A percentile compares a stretch with the other conserved stretches of the same genome.
These are phyloP conservation scores for Sungouiozyma ichnusensis DNA, from an alignment of 805 yeast species.

Conservation along the genomic window DNA sequence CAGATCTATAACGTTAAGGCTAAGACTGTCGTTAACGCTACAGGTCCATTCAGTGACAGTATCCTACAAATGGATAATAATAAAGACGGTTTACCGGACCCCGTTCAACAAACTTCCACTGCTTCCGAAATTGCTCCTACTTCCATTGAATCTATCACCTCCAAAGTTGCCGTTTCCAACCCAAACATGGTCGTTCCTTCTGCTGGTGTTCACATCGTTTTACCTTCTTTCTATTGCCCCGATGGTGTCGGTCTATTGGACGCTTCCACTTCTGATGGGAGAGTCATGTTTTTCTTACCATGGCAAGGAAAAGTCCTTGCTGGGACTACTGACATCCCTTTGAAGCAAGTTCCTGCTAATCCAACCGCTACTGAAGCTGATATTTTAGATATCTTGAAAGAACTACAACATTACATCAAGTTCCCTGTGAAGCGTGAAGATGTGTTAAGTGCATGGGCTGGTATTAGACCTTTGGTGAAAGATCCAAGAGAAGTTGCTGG, in stretches of 20 bases:
- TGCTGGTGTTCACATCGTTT: slow-evolving; percentile 83
- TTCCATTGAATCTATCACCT: slow-evolving; percentile 3
- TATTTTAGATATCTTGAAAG: slow-evolving; percentile 75
- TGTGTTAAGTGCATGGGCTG: slow-evolving; percentile 93
- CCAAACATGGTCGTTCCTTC: slow-evolving; percentile 90
- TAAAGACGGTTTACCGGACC: slow-evolving; percentile 54
- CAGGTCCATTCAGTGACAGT: slow-evolving; percentile 86
- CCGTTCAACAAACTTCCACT: slow-evolving; percentile 27
- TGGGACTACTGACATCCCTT: slow-evolving; percentile 91
- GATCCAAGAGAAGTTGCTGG: slow-evolving; percentile 52
- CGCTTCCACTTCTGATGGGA: slow-evolving; percentile 87
- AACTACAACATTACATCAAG: slow-evolving; percentile 80
- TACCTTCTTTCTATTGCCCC: slow-evolving; percentile 90
- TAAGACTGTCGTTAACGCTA: slow-evolving; percentile 76
- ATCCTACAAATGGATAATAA: slow-evolving; percentile 79
- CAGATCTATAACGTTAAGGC: slow-evolving; percentile 52
- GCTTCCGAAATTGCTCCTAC: slow-evolving; percentile 1
- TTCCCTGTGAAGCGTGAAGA: slow-evolving; percentile 85
- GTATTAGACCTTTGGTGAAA: slow-evolving; percentile 87
- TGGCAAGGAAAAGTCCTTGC: slow-evolving; percentile 97
- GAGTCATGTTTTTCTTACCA: slow-evolving; percentile 94
- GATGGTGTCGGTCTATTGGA: slow-evolving; percentile 79
- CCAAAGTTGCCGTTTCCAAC: slow-evolving; percentile 25
- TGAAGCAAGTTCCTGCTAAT: slow-evolving; percentile 54
- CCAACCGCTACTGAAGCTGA: slow-evolving; percentile 86